Evolutionary conservation across 2,329 filamentous ascomycete species (phyloP), one percentile per base, ranked within the genome.

Genomic region (Akanthomyces dipterigenus): DNA sequence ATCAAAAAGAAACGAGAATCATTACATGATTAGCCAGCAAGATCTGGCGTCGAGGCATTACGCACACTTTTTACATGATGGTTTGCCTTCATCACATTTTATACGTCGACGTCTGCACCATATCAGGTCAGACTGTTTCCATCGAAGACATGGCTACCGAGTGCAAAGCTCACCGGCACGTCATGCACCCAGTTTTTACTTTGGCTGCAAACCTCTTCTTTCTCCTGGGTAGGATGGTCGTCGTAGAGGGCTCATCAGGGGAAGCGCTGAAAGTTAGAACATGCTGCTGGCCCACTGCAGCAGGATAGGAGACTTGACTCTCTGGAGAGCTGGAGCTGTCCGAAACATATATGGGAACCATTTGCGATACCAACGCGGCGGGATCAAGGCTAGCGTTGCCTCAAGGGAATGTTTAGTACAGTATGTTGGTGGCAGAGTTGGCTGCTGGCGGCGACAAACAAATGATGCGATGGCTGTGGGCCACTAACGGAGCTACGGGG

Each of bases 31-130:
- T 43, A 8, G 16, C 36, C 20, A 16, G 28, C n/a, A 1, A 12
- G 11, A 12, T 18, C n/a, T 14, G 20, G 38, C 24, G 18, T 43
- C 8, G 5, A 40, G 22, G 9, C 5, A 9, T 20, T 28, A 48
- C 48, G 22, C 31, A 53, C 58, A 60, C 26, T 53, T 53, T 12
- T 45, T 22, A 28, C 58, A 60, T 28, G 49, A 46, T 11, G 58
- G 58, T 18, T 60, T 60, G 48, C 38, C 49, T 34, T 60, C 58
- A 43, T 60, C 58, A 26, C 58, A 60, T 28, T 60, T 60, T 14
- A 60, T 53, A 16, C 42, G 49, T 14, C 58, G 50, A 46, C 48
- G 48, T 14, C 58, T 60, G 49, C 36, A 43, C 5, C 38, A 51
- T 43, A 16, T 16, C 14, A 18, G 9, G 20, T 54, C 5, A 54